phyloP scores from a whole-genome alignment of 371 early-diverging fungal species.

The Mucor piriformis region DNA sequence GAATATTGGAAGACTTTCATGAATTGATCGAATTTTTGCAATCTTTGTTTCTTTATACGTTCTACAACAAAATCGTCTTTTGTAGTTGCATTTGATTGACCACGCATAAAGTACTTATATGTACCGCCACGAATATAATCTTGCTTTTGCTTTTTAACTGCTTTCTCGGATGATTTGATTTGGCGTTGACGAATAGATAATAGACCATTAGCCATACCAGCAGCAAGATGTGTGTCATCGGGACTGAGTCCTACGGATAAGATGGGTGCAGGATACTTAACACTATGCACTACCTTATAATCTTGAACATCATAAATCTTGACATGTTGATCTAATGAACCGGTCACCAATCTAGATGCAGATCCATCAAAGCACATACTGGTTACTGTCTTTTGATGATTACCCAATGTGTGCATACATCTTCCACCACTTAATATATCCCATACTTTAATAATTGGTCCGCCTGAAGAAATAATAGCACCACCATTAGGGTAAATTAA shows the following conservation, averaged over 20 bases:
- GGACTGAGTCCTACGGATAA: slow-evolving; percentile 84
- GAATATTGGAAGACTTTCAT: slow-evolving; percentile 83
- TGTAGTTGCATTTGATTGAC: slow-evolving; percentile 40
- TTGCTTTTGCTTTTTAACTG: slow-evolving; percentile 51
- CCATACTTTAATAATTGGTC: slow-evolving; percentile 84
- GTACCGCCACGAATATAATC: slow-evolving; percentile 58
- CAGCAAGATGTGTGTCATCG: slow-evolving; percentile 86
- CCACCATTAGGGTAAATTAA: slow-evolving; percentile 85
- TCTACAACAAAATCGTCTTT: slow-evolving; percentile 77
- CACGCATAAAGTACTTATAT: slow-evolving; percentile 76
- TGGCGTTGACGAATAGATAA: slow-evolving; percentile 85
- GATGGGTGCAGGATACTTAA: slow-evolving; percentile 92
- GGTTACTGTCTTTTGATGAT: slow-evolving; percentile 96
- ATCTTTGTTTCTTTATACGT: slow-evolving; percentile 55
- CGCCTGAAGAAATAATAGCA: slow-evolving; percentile 80
- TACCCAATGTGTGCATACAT: slow-evolving; percentile 72
- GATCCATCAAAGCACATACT: slow-evolving; percentile 80
- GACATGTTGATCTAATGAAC: slow-evolving; percentile 94
- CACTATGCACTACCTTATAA: slow-evolving; percentile 84
- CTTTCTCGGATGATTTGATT: slow-evolving; percentile 58
- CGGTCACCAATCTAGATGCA: slow-evolving; percentile 79
- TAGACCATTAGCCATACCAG: slow-evolving; percentile 92
- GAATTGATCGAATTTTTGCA: slow-evolving; percentile 80
- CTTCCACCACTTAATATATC: slow-evolving; percentile 87
- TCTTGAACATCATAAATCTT: slow-evolving; percentile 88